Evolutionary conservation across 257 asterid species (phyloP).

Genomic region (Solanum dulcamara): DNA sequence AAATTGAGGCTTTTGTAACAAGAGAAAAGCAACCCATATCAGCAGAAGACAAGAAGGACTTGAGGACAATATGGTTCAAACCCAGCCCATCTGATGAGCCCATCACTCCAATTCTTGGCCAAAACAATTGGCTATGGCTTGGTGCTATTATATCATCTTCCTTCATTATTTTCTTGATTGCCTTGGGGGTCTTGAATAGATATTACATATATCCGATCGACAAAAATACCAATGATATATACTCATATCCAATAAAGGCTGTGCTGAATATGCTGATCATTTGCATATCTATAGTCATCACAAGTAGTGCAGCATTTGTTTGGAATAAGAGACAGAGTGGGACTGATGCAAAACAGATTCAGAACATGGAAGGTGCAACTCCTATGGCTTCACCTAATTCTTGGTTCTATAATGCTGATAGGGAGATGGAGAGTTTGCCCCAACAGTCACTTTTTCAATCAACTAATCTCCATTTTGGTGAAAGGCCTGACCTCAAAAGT

Average conservation of each 20-base stretch:
- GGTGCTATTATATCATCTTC: constrained; percentile 51
- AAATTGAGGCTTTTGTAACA: constrained; percentile 61
- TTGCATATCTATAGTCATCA: constrained; percentile 30
- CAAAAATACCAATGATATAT: constrained; percentile 37
- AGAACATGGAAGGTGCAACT: constrained; percentile 44
- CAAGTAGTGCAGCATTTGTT: constrained; percentile 31
- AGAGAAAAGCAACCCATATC: constrained; percentile 31
- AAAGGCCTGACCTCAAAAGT: constrained; percentile 78
- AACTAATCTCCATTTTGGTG: constrained; percentile 60
- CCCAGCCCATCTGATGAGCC: constrained; percentile 47
- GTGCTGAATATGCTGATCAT: constrained; percentile 33
- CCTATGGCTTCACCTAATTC: constrained; percentile 50
- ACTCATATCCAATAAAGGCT: constrained; percentile 18
- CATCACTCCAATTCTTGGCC: constrained; percentile 44
- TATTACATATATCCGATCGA: constrained; percentile 58
- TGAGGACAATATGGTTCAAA: constrained; percentile 43
- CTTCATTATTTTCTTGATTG: constrained; percentile 48
- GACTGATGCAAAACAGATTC: constrained; percentile 40
- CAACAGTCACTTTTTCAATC: constrained; percentile 32
- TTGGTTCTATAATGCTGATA: constrained; percentile 41
- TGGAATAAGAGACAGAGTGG: constrained; percentile 41
- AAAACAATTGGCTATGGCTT: constrained; percentile 59
- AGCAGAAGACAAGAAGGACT: constrained; percentile 8
- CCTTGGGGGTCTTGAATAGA: constrained; percentile 32
- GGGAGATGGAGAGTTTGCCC: constrained; percentile 73